Percentiles rank a stretch among this genome's conserved stretches.
Evolutionary conservation across 2,329 filamentous ascomycete species (phyloP).

Genomic region (Microcera coccophila): DNA sequence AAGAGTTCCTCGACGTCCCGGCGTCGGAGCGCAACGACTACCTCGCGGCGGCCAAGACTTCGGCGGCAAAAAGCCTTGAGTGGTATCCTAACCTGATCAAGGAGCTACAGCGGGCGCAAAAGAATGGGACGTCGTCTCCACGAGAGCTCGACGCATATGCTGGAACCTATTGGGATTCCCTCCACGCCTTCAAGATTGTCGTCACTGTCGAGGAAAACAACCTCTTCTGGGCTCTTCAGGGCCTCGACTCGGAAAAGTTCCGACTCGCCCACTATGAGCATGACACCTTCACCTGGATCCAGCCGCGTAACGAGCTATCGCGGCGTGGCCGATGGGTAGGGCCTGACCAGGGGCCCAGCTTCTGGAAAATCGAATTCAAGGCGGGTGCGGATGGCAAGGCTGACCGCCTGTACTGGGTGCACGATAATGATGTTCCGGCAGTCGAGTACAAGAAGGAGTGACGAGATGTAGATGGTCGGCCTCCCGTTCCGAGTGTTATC

Average conservation of each 20-base stretch:
- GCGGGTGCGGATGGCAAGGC: background rate
- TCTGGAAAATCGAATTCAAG: background rate
- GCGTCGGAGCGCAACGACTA: conserved; percentile 3
- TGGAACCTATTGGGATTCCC: background rate
- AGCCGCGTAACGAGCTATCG: background rate
- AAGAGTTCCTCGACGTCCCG: conserved; percentile 4
- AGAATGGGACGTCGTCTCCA: too few species aligned
- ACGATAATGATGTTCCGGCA: too few species aligned
- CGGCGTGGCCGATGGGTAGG: background rate
- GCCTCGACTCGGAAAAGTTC: conserved; percentile 3
- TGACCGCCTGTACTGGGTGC: background rate
- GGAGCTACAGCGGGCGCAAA: background rate
- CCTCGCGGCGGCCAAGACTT: background rate
- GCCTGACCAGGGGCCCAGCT: background rate
- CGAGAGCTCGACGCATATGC: conserved; percentile 1
- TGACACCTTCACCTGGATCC: conserved; percentile 6
- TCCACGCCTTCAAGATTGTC: background rate
- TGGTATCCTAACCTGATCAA: background rate
- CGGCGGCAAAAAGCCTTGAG: background rate
- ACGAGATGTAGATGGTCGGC: too few species aligned
- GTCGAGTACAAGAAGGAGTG: too few species aligned
- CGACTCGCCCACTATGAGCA: conserved; percentile 3
- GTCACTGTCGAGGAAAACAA: background rate
- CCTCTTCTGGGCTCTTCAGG: conserved; percentile 2
- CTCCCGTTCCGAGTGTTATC: too few species aligned